Conservation (phyloP, 2,329 filamentous ascomycete species). For the Incumbomyces lentus region DNA sequence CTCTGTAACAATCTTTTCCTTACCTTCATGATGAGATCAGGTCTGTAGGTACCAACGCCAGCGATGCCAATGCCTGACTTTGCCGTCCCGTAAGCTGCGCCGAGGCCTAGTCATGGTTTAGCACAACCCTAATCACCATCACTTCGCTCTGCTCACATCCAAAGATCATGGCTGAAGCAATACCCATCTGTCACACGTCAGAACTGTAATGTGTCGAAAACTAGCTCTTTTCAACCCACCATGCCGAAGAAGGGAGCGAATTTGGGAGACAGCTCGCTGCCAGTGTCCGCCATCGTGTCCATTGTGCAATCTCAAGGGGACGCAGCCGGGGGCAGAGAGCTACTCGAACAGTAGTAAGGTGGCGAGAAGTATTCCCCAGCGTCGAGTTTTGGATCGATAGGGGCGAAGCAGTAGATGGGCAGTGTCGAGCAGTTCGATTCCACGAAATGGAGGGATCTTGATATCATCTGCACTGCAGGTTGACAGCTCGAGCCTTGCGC, state of each 20-base stretch:
- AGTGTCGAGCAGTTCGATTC: not conserved
- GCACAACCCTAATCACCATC: slow-evolving; percentile 5
- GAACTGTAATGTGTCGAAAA: slow-evolving; percentile 13
- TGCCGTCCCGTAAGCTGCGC: slow-evolving; percentile 58
- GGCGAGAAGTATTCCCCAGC: too few relatives aligned
- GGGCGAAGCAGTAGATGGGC: not conserved
- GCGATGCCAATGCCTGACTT: slow-evolving; percentile 60
- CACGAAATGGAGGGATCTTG: not conserved
- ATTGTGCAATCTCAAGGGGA: not conserved
- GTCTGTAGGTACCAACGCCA: slow-evolving; percentile 55
- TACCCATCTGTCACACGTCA: slow-evolving; percentile 33
- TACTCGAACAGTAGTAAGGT: too few relatives aligned
- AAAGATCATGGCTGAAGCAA: slow-evolving; percentile 43
- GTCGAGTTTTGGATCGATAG: too few relatives aligned
- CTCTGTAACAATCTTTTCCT: slow-evolving; percentile 8
- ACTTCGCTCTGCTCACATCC: slow-evolving; percentile 37
- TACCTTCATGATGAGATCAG: slow-evolving; percentile 61
- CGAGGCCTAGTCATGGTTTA: slow-evolving; percentile 41
- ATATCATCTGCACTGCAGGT: not conserved
- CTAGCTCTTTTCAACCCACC: slow-evolving; percentile 35
- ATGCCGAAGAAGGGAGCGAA: slow-evolving; percentile 61
- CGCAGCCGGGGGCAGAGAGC: not conserved
- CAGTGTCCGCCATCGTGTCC: slow-evolving; percentile 21
- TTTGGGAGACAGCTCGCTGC: slow-evolving; percentile 47
- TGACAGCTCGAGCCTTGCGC: not conserved